Percentiles rank a stretch among this genome's conserved stretches.
These are phyloP conservation scores for Cutaneotrichosporon mucoides DNA, from an alignment of 1,284 basidiomycete species.

Conservation along the genomic window DNA sequence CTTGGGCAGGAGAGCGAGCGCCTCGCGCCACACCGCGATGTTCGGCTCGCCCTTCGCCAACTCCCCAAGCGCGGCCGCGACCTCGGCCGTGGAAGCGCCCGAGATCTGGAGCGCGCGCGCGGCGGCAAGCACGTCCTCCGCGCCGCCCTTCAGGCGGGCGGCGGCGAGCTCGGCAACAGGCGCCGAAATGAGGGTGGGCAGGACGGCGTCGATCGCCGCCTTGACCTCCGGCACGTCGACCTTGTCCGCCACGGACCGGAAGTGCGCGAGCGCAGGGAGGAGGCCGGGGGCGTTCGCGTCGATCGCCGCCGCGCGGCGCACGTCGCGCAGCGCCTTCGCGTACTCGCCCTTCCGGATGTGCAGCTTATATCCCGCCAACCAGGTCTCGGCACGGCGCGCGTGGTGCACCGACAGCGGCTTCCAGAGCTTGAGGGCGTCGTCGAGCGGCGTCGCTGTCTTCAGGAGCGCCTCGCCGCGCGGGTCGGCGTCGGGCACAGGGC, in stretches of 20 bases:
- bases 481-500: slow-evolving; percentile 66
- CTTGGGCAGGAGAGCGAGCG: slow-evolving; percentile 58
- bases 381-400: slow-evolving; percentile 61
- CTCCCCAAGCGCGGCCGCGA: slow-evolving; percentile 29
- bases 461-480: slow-evolving; percentile 72
- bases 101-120: slow-evolving; percentile 55
- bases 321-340: slow-evolving; percentile 69
- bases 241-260: slow-evolving; percentile 54
- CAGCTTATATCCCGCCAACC: slow-evolving; percentile 75
- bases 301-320: slow-evolving; percentile 60
- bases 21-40: slow-evolving; percentile 37
- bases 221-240: slow-evolving; percentile 42
- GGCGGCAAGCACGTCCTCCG: slow-evolving; percentile 58
- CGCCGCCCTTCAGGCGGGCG: slow-evolving; percentile 57
- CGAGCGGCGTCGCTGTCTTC: slow-evolving; percentile 63
- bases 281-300: slow-evolving; percentile 62
- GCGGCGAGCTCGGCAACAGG: slow-evolving; percentile 58
- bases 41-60: slow-evolving; percentile 52
- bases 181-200: slow-evolving; percentile 57
- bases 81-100: slow-evolving; percentile 52
- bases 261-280: slow-evolving; percentile 65
- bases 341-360: slow-evolving; percentile 73
- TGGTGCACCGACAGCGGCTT: slow-evolving; percentile 61
- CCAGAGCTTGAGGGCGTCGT: slow-evolving; percentile 69
- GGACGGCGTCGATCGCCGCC: slow-evolving; percentile 38